These are phyloP conservation scores for Fagopyrum tataricum DNA, from an alignment of 148 eudicot species.

Conservation along the genomic window DNA sequence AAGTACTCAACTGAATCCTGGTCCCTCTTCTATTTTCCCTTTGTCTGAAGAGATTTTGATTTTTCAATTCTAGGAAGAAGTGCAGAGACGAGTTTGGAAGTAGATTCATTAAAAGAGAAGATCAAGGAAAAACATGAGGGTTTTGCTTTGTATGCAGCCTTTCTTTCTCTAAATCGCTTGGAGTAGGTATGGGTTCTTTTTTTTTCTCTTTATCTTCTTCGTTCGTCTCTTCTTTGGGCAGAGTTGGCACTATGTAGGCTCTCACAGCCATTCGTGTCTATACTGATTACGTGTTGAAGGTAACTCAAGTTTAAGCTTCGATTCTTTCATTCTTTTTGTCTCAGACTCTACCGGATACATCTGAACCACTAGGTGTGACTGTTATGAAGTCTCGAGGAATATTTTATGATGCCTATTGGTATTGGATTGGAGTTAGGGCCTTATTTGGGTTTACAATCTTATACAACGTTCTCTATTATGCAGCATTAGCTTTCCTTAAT, in stretches of 20 bases:
- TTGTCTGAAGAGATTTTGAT: no score
- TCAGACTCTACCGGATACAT: conserved; percentile 26
- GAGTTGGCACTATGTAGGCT: conserved; percentile 52
- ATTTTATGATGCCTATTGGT: conserved; percentile 39
- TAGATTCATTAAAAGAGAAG: no score
- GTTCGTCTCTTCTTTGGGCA: conserved; percentile 60
- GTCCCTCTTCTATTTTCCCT: no score
- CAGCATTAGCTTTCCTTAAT: conserved; percentile 41
- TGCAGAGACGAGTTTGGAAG: no score
- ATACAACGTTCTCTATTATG: conserved; percentile 30
- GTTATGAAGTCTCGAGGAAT: conserved; percentile 30
- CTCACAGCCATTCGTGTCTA: background rate
- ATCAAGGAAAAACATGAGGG: no score
- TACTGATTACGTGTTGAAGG: background rate
- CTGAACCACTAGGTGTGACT: conserved; percentile 30
- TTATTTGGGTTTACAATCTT: conserved; percentile 38
- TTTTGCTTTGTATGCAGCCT: no score
- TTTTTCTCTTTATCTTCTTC: no score
- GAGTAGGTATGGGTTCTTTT: no score
- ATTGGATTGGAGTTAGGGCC: conserved; percentile 60
- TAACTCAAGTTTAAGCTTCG: conserved; percentile 16
- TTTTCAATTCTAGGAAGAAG: no score
- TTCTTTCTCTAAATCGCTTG: no score
- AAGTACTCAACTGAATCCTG: no score
- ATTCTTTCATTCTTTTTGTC: background rate